phyloP scores from a whole-genome alignment of 179 eudicot genomes.

The Actinidia arguta region DNA sequence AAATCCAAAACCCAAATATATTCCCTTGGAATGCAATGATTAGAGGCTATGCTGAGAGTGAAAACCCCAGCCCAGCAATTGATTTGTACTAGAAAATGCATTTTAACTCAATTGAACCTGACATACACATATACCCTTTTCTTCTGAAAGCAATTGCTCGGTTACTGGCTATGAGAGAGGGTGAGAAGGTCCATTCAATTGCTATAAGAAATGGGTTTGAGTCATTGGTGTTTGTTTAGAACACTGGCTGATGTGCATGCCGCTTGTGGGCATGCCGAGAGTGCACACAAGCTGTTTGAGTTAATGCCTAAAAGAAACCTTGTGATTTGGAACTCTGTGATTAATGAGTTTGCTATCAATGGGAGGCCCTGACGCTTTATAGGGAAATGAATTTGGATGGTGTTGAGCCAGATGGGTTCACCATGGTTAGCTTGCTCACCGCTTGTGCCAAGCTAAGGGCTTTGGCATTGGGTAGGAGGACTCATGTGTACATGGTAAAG shows the following conservation, averaged over 20 bases:
- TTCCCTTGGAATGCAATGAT: constrained; percentile 87
- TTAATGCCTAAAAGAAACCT: constrained; percentile 70
- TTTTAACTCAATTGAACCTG: constrained; percentile 43
- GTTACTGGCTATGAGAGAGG: constrained; percentile 54
- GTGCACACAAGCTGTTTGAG: constrained; percentile 74
- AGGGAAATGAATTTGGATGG: constrained; percentile 61
- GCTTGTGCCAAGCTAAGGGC: constrained; percentile 93
- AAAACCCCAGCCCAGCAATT: constrained; percentile 55
- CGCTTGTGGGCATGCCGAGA: constrained; percentile 56
- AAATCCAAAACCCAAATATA: constrained; percentile 55
- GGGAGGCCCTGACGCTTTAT: constrained; percentile 55
- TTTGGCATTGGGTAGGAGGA: constrained; percentile 63
- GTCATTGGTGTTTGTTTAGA: constrained; percentile 64
- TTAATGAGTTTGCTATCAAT: constrained; percentile 78
- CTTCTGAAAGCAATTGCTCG: constrained; percentile 71
- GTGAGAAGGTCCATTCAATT: constrained; percentile 69
- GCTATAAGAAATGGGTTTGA: constrained; percentile 63
- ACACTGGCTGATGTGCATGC: constrained; percentile 76
- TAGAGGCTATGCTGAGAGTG: constrained; percentile 79
- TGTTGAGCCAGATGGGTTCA: constrained; percentile 81
- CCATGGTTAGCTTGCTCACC: constrained; percentile 77
- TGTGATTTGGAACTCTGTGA: constrained; percentile 85
- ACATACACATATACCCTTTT: constrained; percentile 85
- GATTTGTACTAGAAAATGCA: constrained; percentile 53
- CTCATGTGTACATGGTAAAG: constrained; percentile 74